phyloP scores from a whole-genome alignment of 306 rosid species.

The Acacia acuminata region DNA sequence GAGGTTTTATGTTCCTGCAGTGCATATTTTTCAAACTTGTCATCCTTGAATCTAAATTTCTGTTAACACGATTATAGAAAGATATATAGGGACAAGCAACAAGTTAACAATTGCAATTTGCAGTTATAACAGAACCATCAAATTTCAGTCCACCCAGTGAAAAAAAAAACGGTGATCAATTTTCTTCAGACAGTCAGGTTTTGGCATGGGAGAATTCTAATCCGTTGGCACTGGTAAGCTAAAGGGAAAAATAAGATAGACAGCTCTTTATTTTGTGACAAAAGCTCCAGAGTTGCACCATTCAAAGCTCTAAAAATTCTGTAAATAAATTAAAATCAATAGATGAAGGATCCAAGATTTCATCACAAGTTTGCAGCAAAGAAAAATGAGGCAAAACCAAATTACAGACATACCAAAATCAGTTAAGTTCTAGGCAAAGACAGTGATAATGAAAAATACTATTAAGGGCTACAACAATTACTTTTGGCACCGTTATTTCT shows the following conservation, averaged over 20 bases:
- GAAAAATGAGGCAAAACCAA: neutral
- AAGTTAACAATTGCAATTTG: neutral
- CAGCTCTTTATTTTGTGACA: too few species aligned
- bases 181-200: too few species aligned
- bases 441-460: too few species aligned
- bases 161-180: neutral
- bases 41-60: too few species aligned
- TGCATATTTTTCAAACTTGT: neutral
- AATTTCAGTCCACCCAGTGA: neutral
- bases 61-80: neutral
- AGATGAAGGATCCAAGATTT: neutral
- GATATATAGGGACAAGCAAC: neutral
- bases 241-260: too few species aligned
- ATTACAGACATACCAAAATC: too few species aligned
- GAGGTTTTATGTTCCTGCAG: neutral
- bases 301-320: neutral
- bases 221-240: too few species aligned
- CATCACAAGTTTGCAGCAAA: neutral
- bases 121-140: neutral
- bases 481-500: too few species aligned
- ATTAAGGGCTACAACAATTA: too few species aligned
- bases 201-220: too few species aligned
- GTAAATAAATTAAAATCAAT: too few species aligned
- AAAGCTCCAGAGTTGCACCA: neutral
- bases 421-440: too few species aligned